Base-by-base conservation (phyloP, 1,139 yeast species). In the Oligophagozyma castellii region DNA sequence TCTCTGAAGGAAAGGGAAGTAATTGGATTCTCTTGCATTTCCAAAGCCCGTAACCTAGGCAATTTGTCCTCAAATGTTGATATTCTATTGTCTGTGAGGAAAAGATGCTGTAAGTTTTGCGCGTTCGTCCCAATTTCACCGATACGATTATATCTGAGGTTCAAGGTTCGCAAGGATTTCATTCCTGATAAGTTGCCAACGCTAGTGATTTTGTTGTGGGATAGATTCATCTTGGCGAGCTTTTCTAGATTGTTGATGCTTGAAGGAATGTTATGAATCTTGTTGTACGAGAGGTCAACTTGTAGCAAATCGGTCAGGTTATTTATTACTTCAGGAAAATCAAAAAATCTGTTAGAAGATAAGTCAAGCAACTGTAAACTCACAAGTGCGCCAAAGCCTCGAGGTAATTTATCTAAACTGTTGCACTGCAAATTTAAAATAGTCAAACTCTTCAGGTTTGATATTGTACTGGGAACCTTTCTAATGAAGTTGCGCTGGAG, bases 241-340 rank as follows among this genome's bases (percentile, higher is more conserved):
- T 70, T 67, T 1, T 51, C 55, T 35, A 86, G 58, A 18, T 65
- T 62, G 11, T 74, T 68, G 22, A 83, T 67, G 4, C 73, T 63
- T n/a, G 57, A 61, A 0, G 94, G 92, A 3, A 86, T 45, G 3
- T 38, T 39, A 3, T 65, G 56, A 28, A 89, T 66, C 35, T 72
- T 72, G 51, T 89, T 89, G 53, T 83, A 86, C 0, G 95, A 81
- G 29, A 89, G 51, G 47, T 86, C 94, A 37, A 89, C 60, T 34
- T 76, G 79, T 26, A 62, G 58, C 35, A 89, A 62, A 30, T 70
- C 66, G 0, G 62, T 50, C 40, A 89, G 61, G 14, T 67, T 63
- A 44, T 73, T 73, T n/a, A 84, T 56, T 5, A 77, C 68, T 29
- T 70, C 73, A 1, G 94, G 94, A 39, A 80, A 75, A 5, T 51